Evolutionary conservation across 805 yeast species (phyloP).

Genomic region (Ogataea minuta): DNA sequence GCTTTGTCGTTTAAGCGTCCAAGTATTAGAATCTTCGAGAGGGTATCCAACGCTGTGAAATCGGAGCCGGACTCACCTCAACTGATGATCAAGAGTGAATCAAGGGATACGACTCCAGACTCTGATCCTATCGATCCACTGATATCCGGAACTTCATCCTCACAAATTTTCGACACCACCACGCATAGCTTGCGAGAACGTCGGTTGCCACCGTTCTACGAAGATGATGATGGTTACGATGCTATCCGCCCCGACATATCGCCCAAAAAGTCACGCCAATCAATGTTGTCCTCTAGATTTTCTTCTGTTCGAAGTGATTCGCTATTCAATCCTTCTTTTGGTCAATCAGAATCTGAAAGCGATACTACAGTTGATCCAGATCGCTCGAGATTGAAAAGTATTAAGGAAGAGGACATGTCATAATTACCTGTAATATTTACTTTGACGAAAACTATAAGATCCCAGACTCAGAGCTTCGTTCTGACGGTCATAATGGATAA

Average conservation of each 20-base stretch:
- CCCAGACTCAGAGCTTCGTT: neutral
- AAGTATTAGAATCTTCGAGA: constrained; percentile 1
- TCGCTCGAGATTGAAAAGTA: constrained; percentile 12
- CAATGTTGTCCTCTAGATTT: constrained; percentile 11
- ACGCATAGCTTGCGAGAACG: constrained; percentile 13
- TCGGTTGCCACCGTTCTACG: constrained; percentile 18
- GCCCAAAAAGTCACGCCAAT: constrained; percentile 8
- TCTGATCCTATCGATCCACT: constrained; percentile 3
- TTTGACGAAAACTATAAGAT: neutral
- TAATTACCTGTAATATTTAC: constrained; percentile 3
- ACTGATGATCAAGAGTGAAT: constrained; percentile 2
- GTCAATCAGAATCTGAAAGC: constrained; percentile 5
- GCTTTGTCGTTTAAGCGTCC: constrained; percentile 12
- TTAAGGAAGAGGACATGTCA: constrained; percentile 15
- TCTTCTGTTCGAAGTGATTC: constrained; percentile 18
- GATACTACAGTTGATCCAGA: constrained; percentile 13
- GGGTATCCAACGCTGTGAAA: neutral
- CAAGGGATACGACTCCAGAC: neutral
- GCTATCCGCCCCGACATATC: constrained; percentile 14
- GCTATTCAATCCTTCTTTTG: constrained; percentile 8
- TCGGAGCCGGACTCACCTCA: neutral
- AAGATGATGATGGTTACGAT: constrained; percentile 26
- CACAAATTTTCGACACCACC: constrained; percentile 9
- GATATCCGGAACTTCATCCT: constrained; percentile 2
- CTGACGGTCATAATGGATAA: neutral